Conservation (phyloP, 495 filamentous ascomycete species). For the Rostrohypoxylon terebratum region DNA sequence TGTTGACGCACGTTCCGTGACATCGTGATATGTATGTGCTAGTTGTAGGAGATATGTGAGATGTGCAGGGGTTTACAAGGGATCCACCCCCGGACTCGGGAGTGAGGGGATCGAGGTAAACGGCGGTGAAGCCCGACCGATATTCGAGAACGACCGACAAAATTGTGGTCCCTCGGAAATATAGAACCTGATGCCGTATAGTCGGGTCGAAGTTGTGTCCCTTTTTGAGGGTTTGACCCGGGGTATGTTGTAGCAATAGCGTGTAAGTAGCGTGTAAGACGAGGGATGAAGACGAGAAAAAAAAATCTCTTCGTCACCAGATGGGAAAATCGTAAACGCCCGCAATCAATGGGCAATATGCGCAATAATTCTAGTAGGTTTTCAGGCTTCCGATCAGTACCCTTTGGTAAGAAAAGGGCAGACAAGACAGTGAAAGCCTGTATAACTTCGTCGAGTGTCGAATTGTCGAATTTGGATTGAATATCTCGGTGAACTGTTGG, state of each 20-base stretch:
- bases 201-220: neutral
- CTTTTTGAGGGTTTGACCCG: conserved; percentile 5
- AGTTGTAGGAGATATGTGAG: conserved; percentile 26
- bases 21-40: conserved; percentile 51
- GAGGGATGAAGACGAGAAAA: conserved; percentile 26
- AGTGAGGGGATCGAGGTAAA: conserved; percentile 47
- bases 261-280: conserved; percentile 20
- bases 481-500: conserved; percentile 86
- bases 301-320: conserved; percentile 48
- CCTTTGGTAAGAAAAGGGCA: conserved; percentile 37
- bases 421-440: conserved; percentile 61
- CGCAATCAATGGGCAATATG: conserved; percentile 35
- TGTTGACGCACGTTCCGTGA: conserved; percentile 65
- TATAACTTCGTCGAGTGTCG: conserved; percentile 79
- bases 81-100: conserved; percentile 36
- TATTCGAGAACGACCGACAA: conserved; percentile 15
- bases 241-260: conserved; percentile 19
- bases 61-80: conserved; percentile 39
- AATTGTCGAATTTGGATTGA: conserved; percentile 70
- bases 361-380: conserved; percentile 40
- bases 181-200: conserved; percentile 16
- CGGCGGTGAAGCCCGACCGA: conserved; percentile 52
- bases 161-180: conserved; percentile 16
- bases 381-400: conserved; percentile 45
- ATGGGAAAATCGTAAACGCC: conserved; percentile 23